A percentile compares a stretch with the other conserved stretches of the same genome.
phyloP scores from a whole-genome alignment of 192 early-diverging fungal genomes.

The Chytriomyces sp. region DNA sequence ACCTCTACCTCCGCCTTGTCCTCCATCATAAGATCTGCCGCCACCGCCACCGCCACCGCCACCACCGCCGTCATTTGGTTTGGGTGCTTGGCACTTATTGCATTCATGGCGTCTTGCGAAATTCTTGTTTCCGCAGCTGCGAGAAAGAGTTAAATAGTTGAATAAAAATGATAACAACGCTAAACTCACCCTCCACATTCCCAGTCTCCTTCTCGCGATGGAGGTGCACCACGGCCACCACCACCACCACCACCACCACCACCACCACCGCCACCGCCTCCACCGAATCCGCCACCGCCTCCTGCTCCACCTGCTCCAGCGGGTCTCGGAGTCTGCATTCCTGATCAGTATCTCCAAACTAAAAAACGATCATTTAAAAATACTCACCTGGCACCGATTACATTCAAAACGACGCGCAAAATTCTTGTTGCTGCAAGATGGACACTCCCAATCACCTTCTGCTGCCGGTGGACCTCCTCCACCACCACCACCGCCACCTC shows the following conservation, averaged over 20 bases:
- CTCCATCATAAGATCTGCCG: constrained; percentile 6
- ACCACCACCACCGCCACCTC: constrained; percentile 53
- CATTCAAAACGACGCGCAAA: constrained; percentile 68
- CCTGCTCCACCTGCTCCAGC: constrained; percentile 41
- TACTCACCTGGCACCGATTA: constrained; percentile 60
- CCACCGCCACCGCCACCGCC: constrained; percentile 22
- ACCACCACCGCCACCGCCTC: constrained; percentile 47
- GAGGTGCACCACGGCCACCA: constrained; percentile 42
- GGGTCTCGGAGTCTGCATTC: constrained; percentile 33
- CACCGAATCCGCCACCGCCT: constrained; percentile 43
- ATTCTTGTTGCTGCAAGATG: constrained; percentile 65
- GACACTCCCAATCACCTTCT: constrained; percentile 67
- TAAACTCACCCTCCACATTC: constrained; percentile 33
- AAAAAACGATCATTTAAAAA: neutral
- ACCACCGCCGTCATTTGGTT: constrained; percentile 49
- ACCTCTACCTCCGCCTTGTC: constrained; percentile 17
- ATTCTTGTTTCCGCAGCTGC: constrained; percentile 70
- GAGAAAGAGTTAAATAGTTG: neutral
- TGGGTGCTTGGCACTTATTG: constrained; percentile 66
- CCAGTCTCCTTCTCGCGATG: constrained; percentile 38
- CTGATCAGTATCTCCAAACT: constrained; percentile 48
- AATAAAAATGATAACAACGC: neutral
- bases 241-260: constrained; percentile 42
- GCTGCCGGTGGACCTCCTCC: constrained; percentile 51
- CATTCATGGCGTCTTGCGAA: constrained; percentile 69